Percentiles rank a stretch among this genome's conserved stretches.
These are phyloP conservation scores for Mesotaenium endlicherianum DNA, from an alignment of 139 green algal genomes.

Conservation along the genomic window DNA sequence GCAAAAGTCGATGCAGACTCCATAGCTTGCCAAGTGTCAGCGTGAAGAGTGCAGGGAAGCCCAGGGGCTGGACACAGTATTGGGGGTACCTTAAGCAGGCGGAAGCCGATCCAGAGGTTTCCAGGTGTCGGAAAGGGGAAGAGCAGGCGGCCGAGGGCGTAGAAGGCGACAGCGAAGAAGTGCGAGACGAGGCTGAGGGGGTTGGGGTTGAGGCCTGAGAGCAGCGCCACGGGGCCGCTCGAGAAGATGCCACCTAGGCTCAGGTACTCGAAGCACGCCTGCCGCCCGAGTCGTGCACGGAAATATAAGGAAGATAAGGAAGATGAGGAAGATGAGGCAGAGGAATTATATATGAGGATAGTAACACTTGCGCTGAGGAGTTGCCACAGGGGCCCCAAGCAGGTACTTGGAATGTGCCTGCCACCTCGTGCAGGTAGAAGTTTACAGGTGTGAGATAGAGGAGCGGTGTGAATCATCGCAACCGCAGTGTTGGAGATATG, in stretches of 20 bases:
- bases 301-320: too few species aligned
- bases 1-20: not conserved
- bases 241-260: slow-evolving; percentile 78
- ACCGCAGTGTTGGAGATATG: too few species aligned
- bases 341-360: too few species aligned
- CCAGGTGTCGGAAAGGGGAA: slow-evolving; percentile 74
- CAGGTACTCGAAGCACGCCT: slow-evolving; percentile 97
- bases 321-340: too few species aligned
- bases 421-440: too few species aligned
- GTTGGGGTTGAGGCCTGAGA: slow-evolving; percentile 81
- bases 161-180: slow-evolving; percentile 95
- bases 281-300: not conserved
- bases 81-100: slow-evolving; percentile 45
- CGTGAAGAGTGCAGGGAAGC: not conserved
- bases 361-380: too few species aligned
- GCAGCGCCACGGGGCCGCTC: slow-evolving; percentile 79
- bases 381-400: too few species aligned
- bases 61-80: not conserved
- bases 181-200: slow-evolving; percentile 87
- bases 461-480: too few species aligned
- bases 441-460: too few species aligned
- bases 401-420: too few species aligned
- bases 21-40: not conserved
- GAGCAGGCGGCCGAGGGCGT: slow-evolving; percentile 82
- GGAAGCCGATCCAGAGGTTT: slow-evolving; percentile 53